phyloP scores from a whole-genome alignment of 306 rosid species.

The Lithocarpus polystachyus region DNA sequence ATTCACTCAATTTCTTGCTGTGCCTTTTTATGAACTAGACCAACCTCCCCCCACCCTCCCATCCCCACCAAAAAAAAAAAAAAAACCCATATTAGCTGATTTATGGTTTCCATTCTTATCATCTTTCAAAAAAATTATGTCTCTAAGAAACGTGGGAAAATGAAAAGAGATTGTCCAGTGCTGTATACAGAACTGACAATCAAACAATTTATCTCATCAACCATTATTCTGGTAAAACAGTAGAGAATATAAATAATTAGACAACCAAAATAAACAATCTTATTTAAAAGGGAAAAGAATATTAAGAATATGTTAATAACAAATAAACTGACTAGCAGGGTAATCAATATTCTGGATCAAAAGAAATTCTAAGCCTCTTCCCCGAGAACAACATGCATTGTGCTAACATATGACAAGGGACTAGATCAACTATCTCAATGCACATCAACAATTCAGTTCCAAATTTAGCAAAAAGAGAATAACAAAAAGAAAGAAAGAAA shows the following conservation, averaged over 20 bases:
- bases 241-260: background rate
- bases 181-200: too few species aligned
- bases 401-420: background rate
- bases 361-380: background rate
- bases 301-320: background rate
- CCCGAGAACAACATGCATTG: background rate
- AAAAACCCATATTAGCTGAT: too few species aligned
- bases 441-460: background rate
- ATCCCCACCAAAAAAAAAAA: too few species aligned
- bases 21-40: too few species aligned
- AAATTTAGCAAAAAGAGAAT: background rate
- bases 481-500: background rate
- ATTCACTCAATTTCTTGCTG: too few species aligned
- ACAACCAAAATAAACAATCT: background rate
- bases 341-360: background rate
- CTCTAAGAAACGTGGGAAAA: too few species aligned
- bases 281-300: background rate
- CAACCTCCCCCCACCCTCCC: too few species aligned
- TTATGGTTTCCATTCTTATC: too few species aligned
- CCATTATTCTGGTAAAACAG: background rate
- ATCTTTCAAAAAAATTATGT: too few species aligned
- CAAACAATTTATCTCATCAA: too few species aligned
- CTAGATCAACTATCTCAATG: background rate
- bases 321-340: background rate
- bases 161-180: too few species aligned